Conservation (phyloP, 2,329 filamentous ascomycete species). For the Penicillium sp. region DNA sequence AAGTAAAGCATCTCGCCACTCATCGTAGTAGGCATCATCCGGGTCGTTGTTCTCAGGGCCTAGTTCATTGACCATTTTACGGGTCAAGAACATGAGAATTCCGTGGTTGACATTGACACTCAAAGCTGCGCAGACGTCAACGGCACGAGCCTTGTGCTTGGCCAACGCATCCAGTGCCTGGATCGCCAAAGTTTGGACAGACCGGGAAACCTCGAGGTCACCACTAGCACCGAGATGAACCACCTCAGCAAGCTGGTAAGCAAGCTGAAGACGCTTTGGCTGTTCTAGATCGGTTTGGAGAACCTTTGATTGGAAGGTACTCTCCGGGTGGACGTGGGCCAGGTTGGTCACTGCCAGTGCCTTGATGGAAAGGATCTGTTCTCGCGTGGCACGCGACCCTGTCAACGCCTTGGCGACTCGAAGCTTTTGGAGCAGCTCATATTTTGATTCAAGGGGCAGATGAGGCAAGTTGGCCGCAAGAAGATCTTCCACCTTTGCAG, state of each 20-base stretch:
- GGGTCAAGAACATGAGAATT: slow-evolving; percentile 85
- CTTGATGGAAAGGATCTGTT: slow-evolving; percentile 75
- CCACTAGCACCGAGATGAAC: slow-evolving; percentile 78
- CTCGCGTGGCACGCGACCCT: slow-evolving; percentile 64
- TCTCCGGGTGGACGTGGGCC: slow-evolving; percentile 82
- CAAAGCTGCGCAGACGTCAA: slow-evolving; percentile 84
- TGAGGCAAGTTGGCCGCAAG: slow-evolving; percentile 53
- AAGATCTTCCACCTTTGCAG: slow-evolving; percentile 39
- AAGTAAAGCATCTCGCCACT: slow-evolving; percentile 89
- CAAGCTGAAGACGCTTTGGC: slow-evolving; percentile 81
- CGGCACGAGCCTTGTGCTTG: slow-evolving; percentile 70
- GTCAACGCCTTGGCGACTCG: slow-evolving; percentile 79
- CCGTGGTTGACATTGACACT: slow-evolving; percentile 96
- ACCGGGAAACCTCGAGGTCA: slow-evolving; percentile 65
- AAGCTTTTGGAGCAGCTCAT: slow-evolving; percentile 81
- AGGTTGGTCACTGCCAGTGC: slow-evolving; percentile 87
- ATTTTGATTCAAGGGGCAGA: slow-evolving; percentile 71
- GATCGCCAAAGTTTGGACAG: slow-evolving; percentile 79
- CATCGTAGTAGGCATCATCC: slow-evolving; percentile 68
- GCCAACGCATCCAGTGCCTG: slow-evolving; percentile 81
- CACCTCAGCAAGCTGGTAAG: slow-evolving; percentile 88
- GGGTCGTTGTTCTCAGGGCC: slow-evolving; percentile 58
- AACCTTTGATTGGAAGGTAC: slow-evolving; percentile 80
- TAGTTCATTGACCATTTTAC: slow-evolving; percentile 85
- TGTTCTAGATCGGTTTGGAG: slow-evolving; percentile 86